phyloP scores from a whole-genome alignment of 306 rosid genomes.

The Trifolium fragiferum region DNA sequence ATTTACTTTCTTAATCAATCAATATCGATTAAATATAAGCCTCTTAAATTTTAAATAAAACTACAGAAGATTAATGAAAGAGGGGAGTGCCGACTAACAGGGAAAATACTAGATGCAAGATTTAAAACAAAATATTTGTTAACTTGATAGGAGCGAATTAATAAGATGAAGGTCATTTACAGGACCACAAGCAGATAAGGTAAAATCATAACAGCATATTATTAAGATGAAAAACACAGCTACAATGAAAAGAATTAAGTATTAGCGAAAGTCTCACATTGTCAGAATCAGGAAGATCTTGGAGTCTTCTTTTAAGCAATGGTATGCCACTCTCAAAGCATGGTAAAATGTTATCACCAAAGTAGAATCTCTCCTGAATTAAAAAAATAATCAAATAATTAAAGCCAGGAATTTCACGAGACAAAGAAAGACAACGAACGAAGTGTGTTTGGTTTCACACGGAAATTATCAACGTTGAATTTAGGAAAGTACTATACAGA shows the following conservation, averaged over 20 bases:
- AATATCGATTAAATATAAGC: conserved; percentile 3
- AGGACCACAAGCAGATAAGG: conserved; percentile 1
- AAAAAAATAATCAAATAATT: conserved; percentile 34
- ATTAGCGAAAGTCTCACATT: conserved; percentile 60
- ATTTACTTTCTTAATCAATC: conserved; percentile 30
- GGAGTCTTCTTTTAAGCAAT: conserved; percentile 84
- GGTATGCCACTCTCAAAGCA: conserved; percentile 99
- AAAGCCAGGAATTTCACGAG: conserved; percentile 10
- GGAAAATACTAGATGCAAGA: conserved; percentile 8
- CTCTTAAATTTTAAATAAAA: not conserved
- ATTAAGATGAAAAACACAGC: conserved; percentile 9
- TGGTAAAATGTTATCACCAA: conserved; percentile 93
- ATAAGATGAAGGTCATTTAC: conserved; percentile 10
- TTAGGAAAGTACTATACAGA: not conserved
- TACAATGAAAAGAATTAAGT: conserved; percentile 6
- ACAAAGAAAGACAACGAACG: conserved; percentile 15
- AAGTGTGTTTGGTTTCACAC: not conserved
- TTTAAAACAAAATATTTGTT: conserved; percentile 1
- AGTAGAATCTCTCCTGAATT: conserved; percentile 92
- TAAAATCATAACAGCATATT: conserved; percentile 14
- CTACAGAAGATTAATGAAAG: conserved; percentile 10
- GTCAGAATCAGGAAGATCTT: conserved; percentile 91
- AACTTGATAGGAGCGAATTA: conserved; percentile 10
- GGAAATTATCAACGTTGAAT: not conserved
- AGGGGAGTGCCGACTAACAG: conserved; percentile 1